These are phyloP conservation scores for Boletus huronensis DNA, from an alignment of 768 basidiomycete species.

Conservation along the genomic window DNA sequence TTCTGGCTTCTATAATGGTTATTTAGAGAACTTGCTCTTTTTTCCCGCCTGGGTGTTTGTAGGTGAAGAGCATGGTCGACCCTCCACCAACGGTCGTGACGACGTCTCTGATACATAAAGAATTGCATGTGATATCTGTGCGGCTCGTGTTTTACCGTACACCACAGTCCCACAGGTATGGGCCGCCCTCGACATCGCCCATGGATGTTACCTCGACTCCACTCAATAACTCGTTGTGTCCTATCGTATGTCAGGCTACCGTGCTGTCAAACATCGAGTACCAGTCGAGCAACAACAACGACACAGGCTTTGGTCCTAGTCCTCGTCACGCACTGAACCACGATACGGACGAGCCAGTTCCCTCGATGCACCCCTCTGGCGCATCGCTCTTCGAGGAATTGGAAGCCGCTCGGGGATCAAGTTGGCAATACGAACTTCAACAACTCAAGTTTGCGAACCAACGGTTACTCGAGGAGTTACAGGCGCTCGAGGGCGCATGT, in stretches of 20 bases:
- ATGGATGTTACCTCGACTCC: neutral
- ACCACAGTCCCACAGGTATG: conserved; percentile 7
- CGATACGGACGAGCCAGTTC: neutral
- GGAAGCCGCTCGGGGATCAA: conserved; percentile 60
- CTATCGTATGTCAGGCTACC: conserved; percentile 31
- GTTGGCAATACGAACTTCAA: conserved; percentile 93
- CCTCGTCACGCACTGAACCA: neutral
- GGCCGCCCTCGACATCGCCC: neutral
- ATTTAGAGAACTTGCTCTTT: neutral
- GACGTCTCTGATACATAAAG: conserved; percentile 39
- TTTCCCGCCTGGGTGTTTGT: neutral
- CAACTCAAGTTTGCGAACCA: conserved; percentile 74
- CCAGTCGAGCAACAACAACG: neutral
- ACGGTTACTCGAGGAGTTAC: conserved; percentile 57
- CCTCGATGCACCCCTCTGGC: conserved; percentile 10
- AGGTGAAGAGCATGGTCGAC: conserved; percentile 13
- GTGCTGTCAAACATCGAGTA: conserved; percentile 11
- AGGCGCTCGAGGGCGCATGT: conserved; percentile 33
- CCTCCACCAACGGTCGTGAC: conserved; percentile 19
- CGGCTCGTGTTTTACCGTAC: conserved; percentile 40
- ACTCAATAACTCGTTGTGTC: conserved; percentile 20
- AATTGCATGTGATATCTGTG: conserved; percentile 28
- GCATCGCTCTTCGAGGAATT: conserved; percentile 71
- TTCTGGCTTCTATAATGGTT: neutral
- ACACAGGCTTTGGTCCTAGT: neutral